Evolutionary conservation across 768 basidiomycete species (phyloP).

Genomic region (Rhizopogon vinicolor): DNA sequence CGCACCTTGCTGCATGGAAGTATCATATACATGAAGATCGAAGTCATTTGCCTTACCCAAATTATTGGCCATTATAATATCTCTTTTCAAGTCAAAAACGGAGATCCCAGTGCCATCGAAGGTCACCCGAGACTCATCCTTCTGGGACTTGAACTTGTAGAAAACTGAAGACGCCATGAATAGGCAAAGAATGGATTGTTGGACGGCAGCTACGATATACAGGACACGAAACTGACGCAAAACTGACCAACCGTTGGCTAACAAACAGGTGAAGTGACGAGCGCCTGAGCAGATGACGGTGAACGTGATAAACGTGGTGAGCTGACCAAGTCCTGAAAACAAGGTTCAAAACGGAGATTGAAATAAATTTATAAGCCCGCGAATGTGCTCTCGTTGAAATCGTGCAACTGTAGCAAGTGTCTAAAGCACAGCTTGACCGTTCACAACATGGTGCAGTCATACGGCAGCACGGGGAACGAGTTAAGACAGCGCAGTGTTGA

Average conservation of each 20-base stretch:
- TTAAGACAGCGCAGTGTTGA: conserved; percentile 27
- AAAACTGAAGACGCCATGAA: conserved; percentile 90
- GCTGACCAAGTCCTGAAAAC: background rate
- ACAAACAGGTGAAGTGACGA: conserved; percentile 8
- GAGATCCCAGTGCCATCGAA: conserved; percentile 99
- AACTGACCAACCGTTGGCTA: conserved; percentile 18
- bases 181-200: conserved; percentile 11
- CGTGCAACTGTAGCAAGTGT: conserved; percentile 8
- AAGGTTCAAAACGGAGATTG: conserved; percentile 18
- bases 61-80: conserved; percentile 94
- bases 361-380: conserved; percentile 6
- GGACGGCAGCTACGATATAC: conserved; percentile 11
- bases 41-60: conserved; percentile 97
- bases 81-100: conserved; percentile 98
- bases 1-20: conserved; percentile 85
- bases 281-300: background rate
- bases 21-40: conserved; percentile 85
- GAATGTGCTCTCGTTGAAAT: conserved; percentile 4
- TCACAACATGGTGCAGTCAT: conserved; percentile 23
- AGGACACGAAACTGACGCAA: conserved; percentile 10
- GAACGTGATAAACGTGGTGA: conserved; percentile 6
- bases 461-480: conserved; percentile 16
- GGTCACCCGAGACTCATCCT: conserved; percentile 89
- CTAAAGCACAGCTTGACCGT: background rate
- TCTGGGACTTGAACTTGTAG: conserved; percentile 96